Base-by-base conservation (phyloP, 345 rosid species). In the Moricandia moricandioides region DNA sequence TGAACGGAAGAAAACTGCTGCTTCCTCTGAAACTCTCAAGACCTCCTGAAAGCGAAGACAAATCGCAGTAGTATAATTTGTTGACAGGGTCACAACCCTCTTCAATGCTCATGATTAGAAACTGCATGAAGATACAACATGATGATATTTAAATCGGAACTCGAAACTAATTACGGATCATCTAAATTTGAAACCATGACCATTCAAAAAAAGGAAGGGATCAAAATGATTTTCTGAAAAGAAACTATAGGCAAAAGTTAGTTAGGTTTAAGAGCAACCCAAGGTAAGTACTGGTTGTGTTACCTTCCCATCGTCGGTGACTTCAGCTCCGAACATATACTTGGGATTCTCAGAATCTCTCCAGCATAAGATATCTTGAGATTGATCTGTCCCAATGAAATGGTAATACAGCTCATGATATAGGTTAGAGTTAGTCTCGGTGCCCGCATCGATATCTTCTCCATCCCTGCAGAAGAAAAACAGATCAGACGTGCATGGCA, bases 291-390 rank as follows among this genome's bases (percentile, higher is more conserved):
- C 67, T 24, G 14, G 6, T 12, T 57, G 18, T 26, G 30, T 62
- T 80, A 88, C 99, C 92, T 88, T 86, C 65, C 99, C 99, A 63
- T 95, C 99, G 47, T 92, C 85, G 1, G 92, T 90, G 64, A 95
- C 86, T 16, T 47, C 35, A 72, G 86, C 88, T 30, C 75, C 85
- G 57, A 85, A 83, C 71, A 16, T 29, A 61, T 90, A 82, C 70
- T 86, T 88, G 17, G 99, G 97, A 77, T 95, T 91, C 37, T 85
- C 92, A 55, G 79, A 79, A 83, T 92, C 97, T 83, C 51, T 90
- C 91, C 95, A 92, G 86, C 99, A 95, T 70, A 92, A 78, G 70
- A 90, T 80, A 84, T 95, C 97, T 71, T 89, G 88, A 54, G 88
- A 85, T 62, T 95, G 97, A 78, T 86, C 87, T 0, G 87, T 85